These are phyloP conservation scores for Dendrobium officinale DNA, from an alignment of 106 monocot genomes.

Conservation along the genomic window DNA sequence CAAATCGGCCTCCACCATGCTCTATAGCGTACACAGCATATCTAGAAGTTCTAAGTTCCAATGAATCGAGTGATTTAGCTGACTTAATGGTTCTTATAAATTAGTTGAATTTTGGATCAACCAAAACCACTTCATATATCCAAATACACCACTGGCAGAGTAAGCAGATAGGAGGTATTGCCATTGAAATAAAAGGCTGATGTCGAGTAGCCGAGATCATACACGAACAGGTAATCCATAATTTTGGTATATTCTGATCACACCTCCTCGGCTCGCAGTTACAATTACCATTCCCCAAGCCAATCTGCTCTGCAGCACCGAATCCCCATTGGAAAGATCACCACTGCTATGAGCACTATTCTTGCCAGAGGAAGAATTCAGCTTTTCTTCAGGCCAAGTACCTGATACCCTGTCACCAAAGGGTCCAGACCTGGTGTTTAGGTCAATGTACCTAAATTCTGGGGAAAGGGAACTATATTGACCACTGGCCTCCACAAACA, in stretches of 20 bases:
- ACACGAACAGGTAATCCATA: slow-evolving; percentile 25
- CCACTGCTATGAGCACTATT: slow-evolving; percentile 1
- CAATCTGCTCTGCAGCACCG: slow-evolving; percentile 13
- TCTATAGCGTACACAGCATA: too few species aligned
- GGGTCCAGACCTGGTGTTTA: too few species aligned
- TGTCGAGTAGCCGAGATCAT: background rate
- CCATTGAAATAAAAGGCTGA: background rate
- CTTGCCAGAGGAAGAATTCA: slow-evolving; percentile 4
- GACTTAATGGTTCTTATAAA: background rate
- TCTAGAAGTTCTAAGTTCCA: too few species aligned
- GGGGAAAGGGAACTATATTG: background rate
- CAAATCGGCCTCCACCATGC: background rate
- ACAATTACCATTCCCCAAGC: slow-evolving; percentile 62
- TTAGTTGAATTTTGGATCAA: too few species aligned
- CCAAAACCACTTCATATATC: too few species aligned
- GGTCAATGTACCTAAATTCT: background rate
- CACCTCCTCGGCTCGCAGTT: slow-evolving; percentile 38
- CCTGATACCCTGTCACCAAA: slow-evolving; percentile 20
- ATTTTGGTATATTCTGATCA: slow-evolving; percentile 44
- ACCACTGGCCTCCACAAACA: background rate
- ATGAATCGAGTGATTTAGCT: too few species aligned
- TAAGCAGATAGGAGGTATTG: background rate
- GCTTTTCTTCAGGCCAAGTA: slow-evolving; percentile 40
- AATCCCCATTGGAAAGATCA: slow-evolving; percentile 4
- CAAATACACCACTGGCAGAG: background rate